phyloP scores from a whole-genome alignment of 805 yeast genomes.

The Teunomyces cretensis region DNA sequence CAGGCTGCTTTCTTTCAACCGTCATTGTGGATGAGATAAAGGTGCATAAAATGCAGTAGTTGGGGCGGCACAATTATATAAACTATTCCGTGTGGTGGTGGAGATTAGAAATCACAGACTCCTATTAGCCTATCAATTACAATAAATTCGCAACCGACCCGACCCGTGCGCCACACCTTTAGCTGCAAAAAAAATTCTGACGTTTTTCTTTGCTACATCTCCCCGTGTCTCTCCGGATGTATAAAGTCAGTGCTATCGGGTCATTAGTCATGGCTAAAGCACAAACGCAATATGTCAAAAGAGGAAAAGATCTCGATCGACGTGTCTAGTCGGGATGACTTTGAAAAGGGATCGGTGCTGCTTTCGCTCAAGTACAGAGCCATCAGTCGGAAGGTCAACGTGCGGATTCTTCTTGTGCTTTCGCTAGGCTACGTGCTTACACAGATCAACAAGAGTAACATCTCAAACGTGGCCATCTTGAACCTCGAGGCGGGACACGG shows the following conservation, averaged over 20 bases:
- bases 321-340: background rate
- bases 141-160: background rate
- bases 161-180: no score
- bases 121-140: background rate
- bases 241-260: no score
- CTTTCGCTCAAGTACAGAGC: background rate
- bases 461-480: background rate
- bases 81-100: no score
- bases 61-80: background rate
- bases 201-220: no score
- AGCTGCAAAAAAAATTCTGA: no score
- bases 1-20: slow-evolving; percentile 1
- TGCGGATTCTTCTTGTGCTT: background rate
- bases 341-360: background rate
- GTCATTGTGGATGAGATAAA: background rate
- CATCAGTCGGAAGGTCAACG: background rate
- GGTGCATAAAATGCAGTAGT: background rate
- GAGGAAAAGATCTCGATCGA: background rate
- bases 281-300: background rate
- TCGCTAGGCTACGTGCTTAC: background rate
- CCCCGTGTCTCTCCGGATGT: no score
- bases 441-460: background rate
- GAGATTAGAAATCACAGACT: background rate
- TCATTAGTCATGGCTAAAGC: no score
- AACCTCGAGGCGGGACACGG: background rate